Percentiles rank a stretch among this genome's conserved stretches.
Evolutionary conservation across 2,329 filamentous ascomycete genomes (phyloP).

Genomic region (Fonsecaea monophora): DNA sequence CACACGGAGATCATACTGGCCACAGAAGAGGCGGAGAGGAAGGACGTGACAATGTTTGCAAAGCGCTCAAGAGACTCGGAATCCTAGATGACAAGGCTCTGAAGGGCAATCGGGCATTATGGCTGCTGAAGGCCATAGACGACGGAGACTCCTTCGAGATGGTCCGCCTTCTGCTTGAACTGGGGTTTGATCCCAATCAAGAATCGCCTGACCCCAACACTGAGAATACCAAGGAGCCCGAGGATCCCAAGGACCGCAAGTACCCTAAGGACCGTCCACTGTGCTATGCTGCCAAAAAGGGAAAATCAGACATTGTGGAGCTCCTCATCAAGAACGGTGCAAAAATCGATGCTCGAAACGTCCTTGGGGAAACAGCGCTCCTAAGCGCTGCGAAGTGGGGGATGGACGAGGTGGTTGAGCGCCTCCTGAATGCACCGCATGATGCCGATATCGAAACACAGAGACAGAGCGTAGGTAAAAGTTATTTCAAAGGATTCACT

Average conservation of each 20-base stretch:
- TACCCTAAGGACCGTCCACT: constrained; percentile 1
- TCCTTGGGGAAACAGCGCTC: neutral
- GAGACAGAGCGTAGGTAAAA: neutral
- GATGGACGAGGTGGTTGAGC: neutral
- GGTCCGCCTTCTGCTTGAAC: constrained; percentile 9
- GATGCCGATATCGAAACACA: constrained; percentile 12
- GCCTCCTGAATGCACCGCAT: constrained; percentile 1
- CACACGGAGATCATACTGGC: neutral
- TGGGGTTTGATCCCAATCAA: constrained; percentile 8
- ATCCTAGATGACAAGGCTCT: constrained; percentile 5
- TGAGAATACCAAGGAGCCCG: neutral
- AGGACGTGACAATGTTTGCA: constrained; percentile 7
- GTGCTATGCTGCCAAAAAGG: constrained; percentile 1
- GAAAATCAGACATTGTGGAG: neutral
- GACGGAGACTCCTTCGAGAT: neutral
- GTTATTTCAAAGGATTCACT: constrained; percentile 10
- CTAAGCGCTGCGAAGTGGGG: constrained; percentile 2
- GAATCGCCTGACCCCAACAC: neutral
- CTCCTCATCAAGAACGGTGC: constrained; percentile 1
- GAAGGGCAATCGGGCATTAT: constrained; percentile 3
- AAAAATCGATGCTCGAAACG: constrained; percentile 2
- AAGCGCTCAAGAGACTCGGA: constrained; percentile 5
- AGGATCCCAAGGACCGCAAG: neutral
- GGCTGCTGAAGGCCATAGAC: constrained; percentile 12
- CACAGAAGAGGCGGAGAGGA: constrained; percentile 4